Conservation (phyloP, 352 stramenopile species). For the Plasmopara viticola region DNA sequence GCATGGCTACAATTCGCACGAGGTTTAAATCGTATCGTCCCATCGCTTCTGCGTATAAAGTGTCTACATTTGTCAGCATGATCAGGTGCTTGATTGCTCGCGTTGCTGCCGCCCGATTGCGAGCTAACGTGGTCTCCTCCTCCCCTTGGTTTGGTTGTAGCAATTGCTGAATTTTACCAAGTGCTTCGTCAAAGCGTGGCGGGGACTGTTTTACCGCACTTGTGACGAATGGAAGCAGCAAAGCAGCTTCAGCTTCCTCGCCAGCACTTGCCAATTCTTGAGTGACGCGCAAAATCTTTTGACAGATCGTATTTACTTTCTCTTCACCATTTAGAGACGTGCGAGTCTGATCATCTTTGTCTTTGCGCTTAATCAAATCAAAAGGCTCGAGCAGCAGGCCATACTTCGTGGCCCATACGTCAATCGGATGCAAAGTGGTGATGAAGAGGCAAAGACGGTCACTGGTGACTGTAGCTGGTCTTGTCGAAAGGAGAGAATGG, state of each 20-base stretch:
- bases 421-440: slow-evolving; percentile 59
- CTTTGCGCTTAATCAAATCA: slow-evolving; percentile 3
- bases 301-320: slow-evolving; percentile 58
- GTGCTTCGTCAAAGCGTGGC: slow-evolving; percentile 37
- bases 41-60: slow-evolving; percentile 57
- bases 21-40: slow-evolving; percentile 62
- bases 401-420: slow-evolving; percentile 75
- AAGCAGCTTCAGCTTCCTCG: slow-evolving; percentile 17
- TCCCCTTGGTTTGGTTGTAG: slow-evolving; percentile 10
- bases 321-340: slow-evolving; percentile 1
- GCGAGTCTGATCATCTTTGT: slow-evolving; percentile 1
- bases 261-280: slow-evolving; percentile 16
- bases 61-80: slow-evolving; percentile 62
- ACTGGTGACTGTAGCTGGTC: slow-evolving; percentile 33
- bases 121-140: background rate
- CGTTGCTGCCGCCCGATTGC: slow-evolving; percentile 23
- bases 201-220: slow-evolving; percentile 58
- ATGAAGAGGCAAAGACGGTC: slow-evolving; percentile 71
- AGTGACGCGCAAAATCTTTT: slow-evolving; percentile 35
- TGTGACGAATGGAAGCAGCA: slow-evolving; percentile 64
- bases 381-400: slow-evolving; percentile 31
- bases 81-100: slow-evolving; percentile 68
- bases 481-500: slow-evolving; percentile 22
- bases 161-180: slow-evolving; percentile 35
- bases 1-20: slow-evolving; percentile 49